Evolutionary conservation across 2,329 filamentous ascomycete genomes (phyloP).

Genomic region (Tricladium varicosporioides): DNA sequence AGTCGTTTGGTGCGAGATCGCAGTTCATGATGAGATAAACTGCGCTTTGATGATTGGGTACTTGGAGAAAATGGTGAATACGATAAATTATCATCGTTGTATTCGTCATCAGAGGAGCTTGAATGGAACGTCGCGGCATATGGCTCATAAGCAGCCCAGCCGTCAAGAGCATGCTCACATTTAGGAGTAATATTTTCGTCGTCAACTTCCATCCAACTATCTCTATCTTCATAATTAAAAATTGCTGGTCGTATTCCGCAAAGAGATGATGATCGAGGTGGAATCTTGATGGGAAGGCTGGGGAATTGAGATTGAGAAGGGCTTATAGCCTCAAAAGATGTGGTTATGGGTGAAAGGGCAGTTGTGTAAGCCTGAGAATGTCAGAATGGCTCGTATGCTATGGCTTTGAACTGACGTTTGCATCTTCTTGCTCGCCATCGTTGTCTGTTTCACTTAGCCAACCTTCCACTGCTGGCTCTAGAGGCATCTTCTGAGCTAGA

Average conservation of each 20-base stretch:
- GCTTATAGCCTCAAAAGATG: conserved; percentile 21
- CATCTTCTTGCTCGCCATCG: conserved; percentile 19
- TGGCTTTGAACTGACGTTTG: conserved; percentile 22
- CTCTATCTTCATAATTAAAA: neutral
- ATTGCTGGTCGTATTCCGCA: neutral
- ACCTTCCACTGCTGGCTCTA: conserved; percentile 19
- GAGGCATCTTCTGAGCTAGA: conserved; percentile 8
- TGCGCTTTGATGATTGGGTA: neutral
- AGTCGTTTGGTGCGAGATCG: neutral
- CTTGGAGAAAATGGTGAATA: neutral
- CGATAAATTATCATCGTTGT: neutral
- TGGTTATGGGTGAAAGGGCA: conserved; percentile 19
- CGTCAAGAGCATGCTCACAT: neutral
- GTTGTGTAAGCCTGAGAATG: conserved; percentile 25
- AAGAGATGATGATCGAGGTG: conserved; percentile 22
- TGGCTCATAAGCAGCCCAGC: neutral
- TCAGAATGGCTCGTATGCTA: conserved; percentile 1
- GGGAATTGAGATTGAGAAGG: conserved; percentile 17
- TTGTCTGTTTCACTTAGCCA: conserved; percentile 26
- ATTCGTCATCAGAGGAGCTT: neutral
- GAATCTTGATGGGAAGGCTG: conserved; percentile 17
- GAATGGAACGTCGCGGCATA: neutral
- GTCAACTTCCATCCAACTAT: conserved; percentile 12
- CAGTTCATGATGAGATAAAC: neutral
- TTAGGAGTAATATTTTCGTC: conserved; percentile 1